Evolutionary conservation across 169 alveolate genomes (phyloP), one percentile per base, ranked within the genome.

Genomic region (Cryptosporidium tyzzeri): DNA sequence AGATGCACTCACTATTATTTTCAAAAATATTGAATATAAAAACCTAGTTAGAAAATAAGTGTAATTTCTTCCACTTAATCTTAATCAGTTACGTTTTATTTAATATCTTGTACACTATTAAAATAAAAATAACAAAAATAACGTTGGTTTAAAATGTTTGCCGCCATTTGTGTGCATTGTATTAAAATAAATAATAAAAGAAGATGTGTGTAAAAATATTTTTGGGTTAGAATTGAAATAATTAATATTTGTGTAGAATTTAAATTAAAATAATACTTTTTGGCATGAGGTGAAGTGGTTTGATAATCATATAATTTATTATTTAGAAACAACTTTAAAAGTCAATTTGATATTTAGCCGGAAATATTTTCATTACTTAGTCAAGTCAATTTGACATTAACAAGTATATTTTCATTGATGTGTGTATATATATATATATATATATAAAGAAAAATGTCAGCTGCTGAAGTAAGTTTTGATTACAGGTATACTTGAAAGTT

Each of bases 381-480:
- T 48, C 55, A 48, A 48, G n/a, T 14, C 55, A 48, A 48, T 10
- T 48, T 48, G 55, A 48, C 55, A 48, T 9, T 48, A 8, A 9
- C 48, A 8, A 41, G 48, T 9, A 48, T 48, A 48, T 48, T 14
- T 48, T 2, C 21, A 14, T 16, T 48, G 2, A 21, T 21, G 37
- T 41, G n/a, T n/a, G n/a, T n/a, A n/a, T 37, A 37, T 23, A 23
- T 23, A 23, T 23, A 39, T n/a, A 16, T 4, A n/a, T 50, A 8
- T 21, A 41, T 41, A 26, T 71, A 71, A 35, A 26, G 7, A 48
- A 44, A 71, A n/a, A 71, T 71, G 85, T 29, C 85, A 50, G 48
- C 23, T 5, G 29, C 44, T 23, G 69, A 71, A 10, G 85, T 71
- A 71, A 50, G 85, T 48, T 71, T 70, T 50, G n/a, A 12, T 5